Conservation (phyloP, 108 stramenopile species). For the Skeletonema grethae region DNA sequence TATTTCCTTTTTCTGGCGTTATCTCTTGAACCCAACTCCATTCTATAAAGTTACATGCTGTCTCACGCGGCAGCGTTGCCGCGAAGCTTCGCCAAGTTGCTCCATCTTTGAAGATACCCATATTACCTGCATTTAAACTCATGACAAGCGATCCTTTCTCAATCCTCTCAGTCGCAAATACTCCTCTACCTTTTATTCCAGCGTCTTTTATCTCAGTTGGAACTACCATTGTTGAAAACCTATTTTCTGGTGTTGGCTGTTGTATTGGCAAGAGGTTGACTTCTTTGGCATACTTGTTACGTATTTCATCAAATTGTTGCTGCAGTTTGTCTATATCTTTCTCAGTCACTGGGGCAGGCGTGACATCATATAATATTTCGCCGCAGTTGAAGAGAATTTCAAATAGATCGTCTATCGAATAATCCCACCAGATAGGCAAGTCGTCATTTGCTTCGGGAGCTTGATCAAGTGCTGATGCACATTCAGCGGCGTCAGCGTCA, state of each 20-base stretch:
- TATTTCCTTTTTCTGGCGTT: constrained; percentile 1
- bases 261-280: constrained; percentile 28
- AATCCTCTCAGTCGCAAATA: constrained; percentile 33
- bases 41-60: constrained; percentile 39
- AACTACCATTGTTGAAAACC: constrained; percentile 19
- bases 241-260: constrained; percentile 3
- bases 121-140: constrained; percentile 26
- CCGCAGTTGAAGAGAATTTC: constrained; percentile 25
- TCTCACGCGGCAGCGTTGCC: constrained; percentile 27
- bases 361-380: constrained; percentile 16
- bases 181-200: constrained; percentile 30
- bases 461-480: no score
- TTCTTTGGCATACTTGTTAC: constrained; percentile 30
- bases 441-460: no score
- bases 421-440: constrained; percentile 39
- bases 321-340: neutral
- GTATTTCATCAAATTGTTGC: constrained; percentile 14
- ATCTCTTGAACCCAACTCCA: constrained; percentile 34
- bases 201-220: constrained; percentile 36
- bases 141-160: constrained; percentile 28
- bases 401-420: constrained; percentile 33
- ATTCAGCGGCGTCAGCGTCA: no score
- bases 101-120: constrained; percentile 41
- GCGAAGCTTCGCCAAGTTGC: constrained; percentile 38
- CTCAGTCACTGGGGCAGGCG: neutral